Evolutionary conservation across 2,329 filamentous ascomycete genomes (phyloP), one percentile per base, ranked within the genome.

Genomic region (Talaromyces sp.): DNA sequence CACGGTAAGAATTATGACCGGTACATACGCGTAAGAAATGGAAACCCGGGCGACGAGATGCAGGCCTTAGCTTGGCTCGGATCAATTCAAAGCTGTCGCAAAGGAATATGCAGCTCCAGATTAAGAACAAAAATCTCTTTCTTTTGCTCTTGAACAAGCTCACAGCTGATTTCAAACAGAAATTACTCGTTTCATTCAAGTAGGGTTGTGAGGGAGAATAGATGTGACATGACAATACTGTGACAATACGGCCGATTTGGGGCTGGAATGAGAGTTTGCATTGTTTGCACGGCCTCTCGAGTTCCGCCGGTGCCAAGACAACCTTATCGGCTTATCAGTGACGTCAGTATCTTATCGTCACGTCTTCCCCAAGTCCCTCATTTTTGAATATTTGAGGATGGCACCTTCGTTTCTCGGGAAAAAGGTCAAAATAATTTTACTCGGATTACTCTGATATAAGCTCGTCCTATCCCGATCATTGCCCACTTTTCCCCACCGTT

Each of bases 241-340:
- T 27, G 24, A 27, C 24, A 27, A 27, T 27, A 27, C 24, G 9
- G 24, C 24, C 9, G 9, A 5, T 27, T 27, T 27, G 10, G 7
- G 7, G 22, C 20, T 19, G 29, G 19, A 45, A 33, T 22, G 29
- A 35, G 14, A 35, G 43, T 46, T 46, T 46, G 20, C 20, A 27
- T 6, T 11, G 30, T 46, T 46, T 36, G 32, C 19, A 36, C 6
- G 30, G 2, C 10, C 2, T 24, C 16, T 43, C n/a, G n/a, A 16
- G n/a, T 42, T 36, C 43, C 20, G n/a, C 32, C 9, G 13, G 27
- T 19, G 43, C 43, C 43, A 46, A 46, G 30, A 46, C 4, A 20
- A 32, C 5, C 55, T 60, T 60, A 60, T 60, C 58, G 46, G 39
- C 44, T 58, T 60, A 60, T 60, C 55, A 49, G 50, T 63, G 56